Evolutionary conservation across 2,329 filamentous ascomycete genomes (phyloP).

Genomic region (Xylariaceae sp.): DNA sequence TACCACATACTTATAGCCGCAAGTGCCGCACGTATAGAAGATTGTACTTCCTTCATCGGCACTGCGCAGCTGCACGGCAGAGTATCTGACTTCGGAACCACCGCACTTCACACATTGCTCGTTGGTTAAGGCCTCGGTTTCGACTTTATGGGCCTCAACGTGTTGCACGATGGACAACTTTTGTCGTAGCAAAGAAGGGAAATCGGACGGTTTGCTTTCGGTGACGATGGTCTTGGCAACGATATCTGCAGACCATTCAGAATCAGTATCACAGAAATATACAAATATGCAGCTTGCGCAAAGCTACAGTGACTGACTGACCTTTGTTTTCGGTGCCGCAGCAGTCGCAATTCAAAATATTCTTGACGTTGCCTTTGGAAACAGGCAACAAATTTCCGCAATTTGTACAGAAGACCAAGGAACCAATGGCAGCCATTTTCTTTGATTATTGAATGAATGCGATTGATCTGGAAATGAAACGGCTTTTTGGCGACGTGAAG

Average conservation of each 20-base stretch:
- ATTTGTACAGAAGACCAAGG: slow-evolving; percentile 86
- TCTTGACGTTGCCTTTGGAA: slow-evolving; percentile 71
- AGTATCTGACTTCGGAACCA: slow-evolving; percentile 76
- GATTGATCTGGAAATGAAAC: too few relatives aligned
- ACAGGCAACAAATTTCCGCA: slow-evolving; percentile 87
- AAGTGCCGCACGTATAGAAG: slow-evolving; percentile 78
- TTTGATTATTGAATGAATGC: too few relatives aligned
- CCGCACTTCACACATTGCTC: slow-evolving; percentile 79
- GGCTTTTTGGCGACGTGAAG: background rate
- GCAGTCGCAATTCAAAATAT: slow-evolving; percentile 75
- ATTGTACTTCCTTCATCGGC: slow-evolving; percentile 94
- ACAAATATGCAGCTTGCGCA: background rate
- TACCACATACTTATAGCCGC: slow-evolving; percentile 72
- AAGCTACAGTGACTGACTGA: slow-evolving; percentile 41
- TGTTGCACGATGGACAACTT: slow-evolving; percentile 85
- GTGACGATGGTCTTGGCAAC: slow-evolving; percentile 74
- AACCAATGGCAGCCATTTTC: slow-evolving; percentile 82
- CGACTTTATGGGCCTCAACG: slow-evolving; percentile 70
- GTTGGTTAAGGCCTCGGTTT: slow-evolving; percentile 63
- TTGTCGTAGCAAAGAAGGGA: slow-evolving; percentile 82
- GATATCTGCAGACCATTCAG: slow-evolving; percentile 50
- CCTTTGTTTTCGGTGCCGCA: slow-evolving; percentile 84
- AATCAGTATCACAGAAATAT: background rate
- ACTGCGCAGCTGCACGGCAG: slow-evolving; percentile 79
- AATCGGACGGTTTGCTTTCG: slow-evolving; percentile 81